These are phyloP conservation scores for Antitrichia curtipendula DNA, from an alignment of 225 moss, liverwort and hornwort species.

Conservation along the genomic window DNA sequence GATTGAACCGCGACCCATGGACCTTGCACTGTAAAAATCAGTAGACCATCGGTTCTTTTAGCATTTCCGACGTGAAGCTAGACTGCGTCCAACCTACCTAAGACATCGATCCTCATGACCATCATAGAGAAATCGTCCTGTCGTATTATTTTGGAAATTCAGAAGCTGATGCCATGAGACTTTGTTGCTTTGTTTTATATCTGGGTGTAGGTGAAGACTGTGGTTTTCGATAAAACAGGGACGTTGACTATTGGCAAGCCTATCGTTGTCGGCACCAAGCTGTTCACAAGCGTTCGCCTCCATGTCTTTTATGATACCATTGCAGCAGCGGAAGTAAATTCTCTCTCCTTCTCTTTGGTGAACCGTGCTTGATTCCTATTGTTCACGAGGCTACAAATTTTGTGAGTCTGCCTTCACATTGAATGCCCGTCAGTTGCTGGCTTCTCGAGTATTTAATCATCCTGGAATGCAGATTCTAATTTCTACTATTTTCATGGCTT, in stretches of 20 bases:
- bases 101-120: neutral
- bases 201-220: constrained; percentile 55
- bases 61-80: neutral
- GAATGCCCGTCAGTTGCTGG: neutral
- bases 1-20: neutral
- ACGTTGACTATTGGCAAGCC: constrained; percentile 89
- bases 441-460: neutral
- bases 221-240: constrained; percentile 95
- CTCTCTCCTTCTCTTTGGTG: neutral
- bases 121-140: neutral
- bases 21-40: too few species aligned
- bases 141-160: neutral
- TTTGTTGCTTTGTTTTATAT: neutral
- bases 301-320: constrained; percentile 63
- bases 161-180: neutral
- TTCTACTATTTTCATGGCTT: neutral
- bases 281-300: constrained; percentile 70
- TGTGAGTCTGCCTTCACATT: neutral
- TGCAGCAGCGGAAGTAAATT: constrained; percentile 76
- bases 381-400: neutral
- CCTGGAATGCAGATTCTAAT: neutral
- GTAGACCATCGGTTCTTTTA: neutral
- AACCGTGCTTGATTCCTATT: neutral
- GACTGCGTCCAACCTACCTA: neutral
- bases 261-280: constrained; percentile 79